phyloP scores from a whole-genome alignment of 129 eudicot species.

The Flaveria trinervia region DNA sequence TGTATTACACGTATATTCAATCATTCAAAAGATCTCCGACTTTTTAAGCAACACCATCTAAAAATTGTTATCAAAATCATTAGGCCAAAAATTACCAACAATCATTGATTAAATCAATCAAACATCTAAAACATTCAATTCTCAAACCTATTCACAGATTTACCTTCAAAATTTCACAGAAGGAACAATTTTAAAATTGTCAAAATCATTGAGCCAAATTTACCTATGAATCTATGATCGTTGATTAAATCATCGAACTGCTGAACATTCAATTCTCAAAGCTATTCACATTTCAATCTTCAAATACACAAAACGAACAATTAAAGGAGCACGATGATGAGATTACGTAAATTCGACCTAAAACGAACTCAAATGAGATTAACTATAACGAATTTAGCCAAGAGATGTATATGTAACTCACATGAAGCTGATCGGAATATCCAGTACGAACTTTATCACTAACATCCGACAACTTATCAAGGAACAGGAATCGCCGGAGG shows the following conservation, averaged over 20 bases:
- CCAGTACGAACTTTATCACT: constrained; percentile 64
- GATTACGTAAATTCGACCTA: background rate
- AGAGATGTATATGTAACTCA: constrained; percentile 29
- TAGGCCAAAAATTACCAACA: background rate
- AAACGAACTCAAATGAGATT: background rate
- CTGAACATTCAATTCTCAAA: background rate
- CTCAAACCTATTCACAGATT: background rate
- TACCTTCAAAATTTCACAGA: background rate
- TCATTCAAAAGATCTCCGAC: background rate
- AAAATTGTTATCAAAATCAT: background rate
- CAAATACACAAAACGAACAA: background rate
- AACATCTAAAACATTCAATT: too few species aligned
- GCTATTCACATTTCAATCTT: background rate
- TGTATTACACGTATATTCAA: background rate
- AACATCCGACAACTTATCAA: constrained; percentile 66
- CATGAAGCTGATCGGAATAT: constrained; percentile 70
- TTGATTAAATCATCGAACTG: background rate
- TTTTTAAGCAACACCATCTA: background rate
- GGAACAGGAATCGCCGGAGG: constrained; percentile 67
- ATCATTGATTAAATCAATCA: too few species aligned
- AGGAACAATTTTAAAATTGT: background rate
- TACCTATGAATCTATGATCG: background rate
- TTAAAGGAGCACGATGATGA: background rate
- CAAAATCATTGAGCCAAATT: background rate
- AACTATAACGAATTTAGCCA: background rate